Evolutionary conservation across 2,329 filamentous ascomycete species (phyloP), one percentile per base, ranked within the genome.

Genomic region (Penicillium fuscoglaucum): DNA sequence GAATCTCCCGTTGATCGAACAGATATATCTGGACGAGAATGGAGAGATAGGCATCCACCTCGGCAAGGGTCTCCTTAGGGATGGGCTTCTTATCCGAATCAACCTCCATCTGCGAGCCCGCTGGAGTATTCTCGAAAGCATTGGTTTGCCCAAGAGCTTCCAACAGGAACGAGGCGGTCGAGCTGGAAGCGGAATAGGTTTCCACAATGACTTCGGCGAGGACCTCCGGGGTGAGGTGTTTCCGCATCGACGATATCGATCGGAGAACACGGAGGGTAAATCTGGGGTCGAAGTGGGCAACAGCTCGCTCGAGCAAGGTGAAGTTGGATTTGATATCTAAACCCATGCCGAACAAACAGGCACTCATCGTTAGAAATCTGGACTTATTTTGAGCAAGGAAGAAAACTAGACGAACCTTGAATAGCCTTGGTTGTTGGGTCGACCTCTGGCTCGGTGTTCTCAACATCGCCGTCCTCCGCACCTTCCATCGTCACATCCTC

Each of bases 311-410:
- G 72, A 99, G 84, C 65, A 99, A 84, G 52, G 87, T 86, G 74
- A 97, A 97, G 79, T 96, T 97, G 83, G 86, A 88, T 79, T 93
- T 95, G 80, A 99, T 96, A 77, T 97, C 95, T 98, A 73, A 40
- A 57, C 59, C 50, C 17, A 49, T 19, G 12, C 2, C 6, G 5
- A 46, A 54, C 31, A 55, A n/a, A 51, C 10, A 31, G 26, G 17
- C 15, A n/a, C 24, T 19, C 29, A 39, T n/a, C 1, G 49, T 55
- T 44, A 52, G 55, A 49, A 46, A 24, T 50, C 1, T 9, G 10
- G 9, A 46, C 17, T 12, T 31, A 4, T 40, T 35, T 35, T 49
- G 35, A 39, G 9, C 35, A 31, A 35, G 15, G 4, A 52, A 49
- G 6, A 35, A 29, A 17, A 52, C 31, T 45, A 46, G 44, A 55